Base-by-base conservation (phyloP, 352 stramenopile species). In the Pythium volutum region DNA sequence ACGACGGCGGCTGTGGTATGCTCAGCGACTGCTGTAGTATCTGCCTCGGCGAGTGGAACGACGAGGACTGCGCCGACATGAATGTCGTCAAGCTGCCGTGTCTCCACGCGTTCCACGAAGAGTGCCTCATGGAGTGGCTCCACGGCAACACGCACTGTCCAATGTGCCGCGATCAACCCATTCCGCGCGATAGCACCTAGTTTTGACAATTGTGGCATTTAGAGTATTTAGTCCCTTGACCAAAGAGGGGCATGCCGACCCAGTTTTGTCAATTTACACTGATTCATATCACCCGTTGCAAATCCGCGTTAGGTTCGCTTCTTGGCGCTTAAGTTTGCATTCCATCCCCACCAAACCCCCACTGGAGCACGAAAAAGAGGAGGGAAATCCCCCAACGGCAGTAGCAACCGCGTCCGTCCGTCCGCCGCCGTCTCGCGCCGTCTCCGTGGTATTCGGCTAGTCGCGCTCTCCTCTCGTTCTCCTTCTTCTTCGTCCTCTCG, bases 111-210 rank as follows among this genome's bases (percentile, higher is more conserved):
- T 95, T 93, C 71, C 86, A 95, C 71, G 86, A 95, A 55, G 83
- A 93, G 25, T 95, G 86, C 52, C 69, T 95, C 51, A 87, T 95
- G 60, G 84, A 91, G 59, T 95, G 86, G 86, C 69, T 95, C 52
- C 81, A 91, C 25, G 77, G 77, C 59, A 93, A 81, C 70, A 80
- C 76, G 2, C 84, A 93, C 55, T 95, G 86, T 62, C 86, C 86
- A 47, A 91, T 95, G 75, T 95, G 86, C 47, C 81, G 86, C n/a
- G 84, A 89, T 50, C 81, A 93, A 23, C 83, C 85, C 4, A 54
- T 64, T n/a, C 59, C 62, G 42, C 20, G 49, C 16, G 42, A 52
- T 9, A 69, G 67, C n/a, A 64, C 49, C 57, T 71, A 66, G 51
- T 56, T 60, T 60, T 65, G 56, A n/a, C 25, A 33, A 36, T 34